Evolutionary conservation across 129 eudicot genomes (phyloP).

Genomic region (Cynara cardunculus): DNA sequence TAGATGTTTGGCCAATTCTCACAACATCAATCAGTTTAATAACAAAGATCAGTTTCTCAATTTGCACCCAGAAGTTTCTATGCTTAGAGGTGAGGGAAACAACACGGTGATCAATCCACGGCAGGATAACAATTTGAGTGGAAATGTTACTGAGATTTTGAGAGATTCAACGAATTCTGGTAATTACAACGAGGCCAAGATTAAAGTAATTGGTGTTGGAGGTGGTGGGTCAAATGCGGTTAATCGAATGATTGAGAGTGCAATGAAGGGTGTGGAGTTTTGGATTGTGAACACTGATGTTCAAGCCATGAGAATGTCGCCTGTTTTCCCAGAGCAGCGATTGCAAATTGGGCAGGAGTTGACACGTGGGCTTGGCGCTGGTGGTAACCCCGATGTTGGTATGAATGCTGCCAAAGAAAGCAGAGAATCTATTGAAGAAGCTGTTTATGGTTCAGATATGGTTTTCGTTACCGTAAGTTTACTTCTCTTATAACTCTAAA

Average conservation of each 20-base stretch:
- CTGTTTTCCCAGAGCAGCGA: slow-evolving; percentile 63
- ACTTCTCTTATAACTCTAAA: neutral
- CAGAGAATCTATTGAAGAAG: slow-evolving; percentile 66
- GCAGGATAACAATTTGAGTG: slow-evolving; percentile 29
- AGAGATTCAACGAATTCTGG: slow-evolving; percentile 38
- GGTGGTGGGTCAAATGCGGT: slow-evolving; percentile 99
- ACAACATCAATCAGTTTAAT: slow-evolving; percentile 42
- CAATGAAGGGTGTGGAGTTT: slow-evolving; percentile 90
- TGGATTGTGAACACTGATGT: slow-evolving; percentile 95
- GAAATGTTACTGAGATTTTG: slow-evolving; percentile 39
- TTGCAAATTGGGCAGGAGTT: slow-evolving; percentile 88
- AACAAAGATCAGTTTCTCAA: slow-evolving; percentile 64
- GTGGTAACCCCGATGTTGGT: slow-evolving; percentile 96
- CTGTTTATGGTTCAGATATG: slow-evolving; percentile 91
- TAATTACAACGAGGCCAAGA: slow-evolving; percentile 72
- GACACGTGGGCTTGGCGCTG: slow-evolving; percentile 97
- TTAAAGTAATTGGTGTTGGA: slow-evolving; percentile 94
- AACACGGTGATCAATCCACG: slow-evolving; percentile 29
- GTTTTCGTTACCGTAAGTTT: slow-evolving; percentile 94
- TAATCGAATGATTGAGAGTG: slow-evolving; percentile 90
- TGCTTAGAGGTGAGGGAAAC: slow-evolving; percentile 67
- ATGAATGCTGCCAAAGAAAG: slow-evolving; percentile 98
- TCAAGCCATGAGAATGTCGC: slow-evolving; percentile 91
- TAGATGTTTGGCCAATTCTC: slow-evolving; percentile 61
- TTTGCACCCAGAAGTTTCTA: slow-evolving; percentile 59